Conservation (phyloP, 305 asterid species). For the Lippia alba region DNA sequence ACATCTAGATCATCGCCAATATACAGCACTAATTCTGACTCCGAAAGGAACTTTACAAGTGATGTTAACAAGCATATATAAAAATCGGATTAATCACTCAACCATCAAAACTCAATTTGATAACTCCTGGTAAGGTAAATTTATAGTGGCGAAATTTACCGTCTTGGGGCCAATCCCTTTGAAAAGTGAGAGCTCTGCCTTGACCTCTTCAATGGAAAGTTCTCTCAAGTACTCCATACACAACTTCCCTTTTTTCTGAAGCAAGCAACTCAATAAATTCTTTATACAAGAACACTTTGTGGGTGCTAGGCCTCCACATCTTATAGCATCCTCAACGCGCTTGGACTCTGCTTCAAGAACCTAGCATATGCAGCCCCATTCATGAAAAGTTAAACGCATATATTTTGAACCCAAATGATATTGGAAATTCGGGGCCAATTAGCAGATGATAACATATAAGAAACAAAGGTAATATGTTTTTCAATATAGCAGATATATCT, state of each 20-base stretch:
- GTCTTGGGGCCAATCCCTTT: slow-evolving; percentile 95
- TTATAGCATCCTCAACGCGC: slow-evolving; percentile 75
- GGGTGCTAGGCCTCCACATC: slow-evolving; percentile 92
- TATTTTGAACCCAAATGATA: too few relatives aligned
- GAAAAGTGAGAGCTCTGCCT: slow-evolving; percentile 77
- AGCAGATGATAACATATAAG: background rate
- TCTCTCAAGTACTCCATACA: slow-evolving; percentile 86
- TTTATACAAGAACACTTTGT: slow-evolving; percentile 76
- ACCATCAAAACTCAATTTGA: slow-evolving; percentile 13
- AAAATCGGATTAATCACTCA: background rate
- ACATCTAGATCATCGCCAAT: background rate
- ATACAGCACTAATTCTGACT: background rate
- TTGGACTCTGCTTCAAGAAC: slow-evolving; percentile 75
- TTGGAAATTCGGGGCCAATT: too few relatives aligned
- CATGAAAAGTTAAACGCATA: too few relatives aligned
- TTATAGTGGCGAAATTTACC: slow-evolving; percentile 42
- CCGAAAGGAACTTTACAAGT: background rate
- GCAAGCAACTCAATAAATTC: slow-evolving; percentile 67
- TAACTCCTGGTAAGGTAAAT: slow-evolving; percentile 5
- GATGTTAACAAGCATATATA: background rate
- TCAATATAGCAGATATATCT: background rate
- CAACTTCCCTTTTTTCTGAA: slow-evolving; percentile 63
- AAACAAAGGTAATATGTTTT: background rate
- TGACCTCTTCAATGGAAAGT: slow-evolving; percentile 69
- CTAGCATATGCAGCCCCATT: slow-evolving; percentile 39